A percentile compares a stretch with the other conserved stretches of the same genome.
Evolutionary conservation across 495 filamentous ascomycete species (phyloP).

Genomic region (Astrothelium macrocarpum): DNA sequence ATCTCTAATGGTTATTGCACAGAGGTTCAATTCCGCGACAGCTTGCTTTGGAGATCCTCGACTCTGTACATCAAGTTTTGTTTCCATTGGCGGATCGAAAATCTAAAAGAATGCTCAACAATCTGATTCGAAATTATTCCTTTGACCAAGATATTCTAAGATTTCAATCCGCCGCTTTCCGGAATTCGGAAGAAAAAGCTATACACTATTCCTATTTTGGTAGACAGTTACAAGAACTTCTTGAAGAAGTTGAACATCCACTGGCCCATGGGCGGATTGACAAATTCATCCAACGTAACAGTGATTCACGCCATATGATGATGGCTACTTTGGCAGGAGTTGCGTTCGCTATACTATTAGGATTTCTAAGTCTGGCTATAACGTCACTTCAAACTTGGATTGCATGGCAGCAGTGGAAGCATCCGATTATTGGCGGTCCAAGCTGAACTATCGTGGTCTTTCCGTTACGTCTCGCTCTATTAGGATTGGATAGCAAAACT

Average conservation of each 20-base stretch:
- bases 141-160: background rate
- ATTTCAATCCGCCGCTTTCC: background rate
- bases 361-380: background rate
- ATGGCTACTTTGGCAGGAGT: background rate
- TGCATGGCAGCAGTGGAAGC: slow-evolving; percentile 2
- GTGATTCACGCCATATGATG: slow-evolving; percentile 5
- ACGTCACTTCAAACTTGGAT: background rate
- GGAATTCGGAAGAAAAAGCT: background rate
- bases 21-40: slow-evolving; percentile 1
- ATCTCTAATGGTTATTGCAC: background rate
- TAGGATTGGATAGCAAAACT: too few species aligned
- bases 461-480: too few species aligned
- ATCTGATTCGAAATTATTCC: background rate
- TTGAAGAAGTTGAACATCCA: background rate
- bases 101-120: background rate
- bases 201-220: background rate
- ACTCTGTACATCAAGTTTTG: background rate
- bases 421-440: too few species aligned
- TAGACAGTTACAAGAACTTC: background rate
- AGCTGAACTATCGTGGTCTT: too few species aligned
- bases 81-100: background rate
- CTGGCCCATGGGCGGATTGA: background rate
- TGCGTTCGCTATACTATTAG: background rate
- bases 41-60: slow-evolving; percentile 1
- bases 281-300: background rate